Conservation (phyloP, 805 yeast species). For the Priceomyces haplophilus region DNA sequence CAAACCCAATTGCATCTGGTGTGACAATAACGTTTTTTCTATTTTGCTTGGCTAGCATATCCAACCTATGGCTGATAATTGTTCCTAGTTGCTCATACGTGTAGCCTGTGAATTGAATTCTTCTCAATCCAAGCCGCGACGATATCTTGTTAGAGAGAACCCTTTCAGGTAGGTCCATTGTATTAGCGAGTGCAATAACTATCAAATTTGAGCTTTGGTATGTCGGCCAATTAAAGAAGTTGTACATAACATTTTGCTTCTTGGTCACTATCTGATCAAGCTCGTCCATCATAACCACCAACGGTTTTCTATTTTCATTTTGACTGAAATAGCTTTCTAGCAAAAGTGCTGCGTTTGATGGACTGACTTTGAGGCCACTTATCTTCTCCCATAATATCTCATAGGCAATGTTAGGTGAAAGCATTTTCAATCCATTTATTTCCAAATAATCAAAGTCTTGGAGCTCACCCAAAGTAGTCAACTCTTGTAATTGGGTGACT, state of each 20-base stretch:
- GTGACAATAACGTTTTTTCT: slow-evolving; percentile 45
- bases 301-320: slow-evolving; percentile 42
- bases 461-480: slow-evolving; percentile 23
- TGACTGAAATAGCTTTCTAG: slow-evolving; percentile 67
- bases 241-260: slow-evolving; percentile 85
- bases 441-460: slow-evolving; percentile 69
- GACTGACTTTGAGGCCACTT: slow-evolving; percentile 52
- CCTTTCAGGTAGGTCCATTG: slow-evolving; percentile 95
- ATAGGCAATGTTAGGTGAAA: slow-evolving; percentile 77
- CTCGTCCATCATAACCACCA: slow-evolving; percentile 85
- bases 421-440: slow-evolving; percentile 84
- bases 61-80: slow-evolving; percentile 72
- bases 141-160: slow-evolving; percentile 83
- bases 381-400: slow-evolving; percentile 79
- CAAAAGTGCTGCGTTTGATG: slow-evolving; percentile 61
- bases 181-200: slow-evolving; percentile 92
- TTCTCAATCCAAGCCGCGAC: slow-evolving; percentile 82
- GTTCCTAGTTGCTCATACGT: slow-evolving; percentile 70
- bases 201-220: slow-evolving; percentile 72
- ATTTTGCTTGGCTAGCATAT: slow-evolving; percentile 32
- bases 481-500: slow-evolving; percentile 57
- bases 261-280: slow-evolving; percentile 85
- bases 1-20: slow-evolving; percentile 83
- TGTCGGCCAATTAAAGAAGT: slow-evolving; percentile 97
- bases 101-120: slow-evolving; percentile 88